Percentiles rank a stretch among this genome's conserved stretches.
Conservation (phyloP, 176 grass and related monocot species). For the Aechmea fasciata region DNA sequence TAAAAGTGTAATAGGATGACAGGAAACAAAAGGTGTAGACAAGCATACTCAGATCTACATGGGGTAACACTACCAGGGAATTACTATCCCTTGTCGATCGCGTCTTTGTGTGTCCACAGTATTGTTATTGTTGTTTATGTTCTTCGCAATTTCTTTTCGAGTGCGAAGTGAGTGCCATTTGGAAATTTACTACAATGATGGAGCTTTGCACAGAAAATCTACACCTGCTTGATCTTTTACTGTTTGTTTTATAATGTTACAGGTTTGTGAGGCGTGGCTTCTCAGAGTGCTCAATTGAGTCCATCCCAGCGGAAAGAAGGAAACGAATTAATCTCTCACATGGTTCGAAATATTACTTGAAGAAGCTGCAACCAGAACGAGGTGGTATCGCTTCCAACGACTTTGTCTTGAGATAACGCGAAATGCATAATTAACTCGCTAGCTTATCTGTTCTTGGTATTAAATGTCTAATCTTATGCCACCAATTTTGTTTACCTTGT, state of each 20-base stretch:
- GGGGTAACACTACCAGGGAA: neutral
- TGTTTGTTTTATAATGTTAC: constrained; percentile 25
- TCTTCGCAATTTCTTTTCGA: no score
- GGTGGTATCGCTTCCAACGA: constrained; percentile 31
- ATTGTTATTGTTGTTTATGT: no score
- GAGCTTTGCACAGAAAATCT: neutral
- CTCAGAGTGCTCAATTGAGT: constrained; percentile 57
- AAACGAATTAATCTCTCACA: constrained; percentile 61
- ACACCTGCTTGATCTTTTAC: neutral
- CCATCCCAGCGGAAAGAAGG: constrained; percentile 59
- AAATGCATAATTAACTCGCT: neutral
- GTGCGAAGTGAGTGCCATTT: no score
- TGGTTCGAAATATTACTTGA: constrained; percentile 88
- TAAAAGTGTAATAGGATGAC: neutral
- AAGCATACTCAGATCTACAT: neutral
- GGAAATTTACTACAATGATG: no score
- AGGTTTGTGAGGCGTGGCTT: constrained; percentile 93
- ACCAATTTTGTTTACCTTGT: no score
- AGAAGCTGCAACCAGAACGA: constrained; percentile 47
- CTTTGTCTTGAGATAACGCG: constrained; percentile 17
- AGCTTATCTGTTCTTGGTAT: neutral
- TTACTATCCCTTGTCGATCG: neutral
- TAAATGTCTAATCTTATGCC: neutral
- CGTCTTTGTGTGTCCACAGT: neutral
- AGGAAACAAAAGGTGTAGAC: neutral